Conservation (phyloP, 1,284 basidiomycete species). For the Cutaneotrichosporon dermatis region DNA sequence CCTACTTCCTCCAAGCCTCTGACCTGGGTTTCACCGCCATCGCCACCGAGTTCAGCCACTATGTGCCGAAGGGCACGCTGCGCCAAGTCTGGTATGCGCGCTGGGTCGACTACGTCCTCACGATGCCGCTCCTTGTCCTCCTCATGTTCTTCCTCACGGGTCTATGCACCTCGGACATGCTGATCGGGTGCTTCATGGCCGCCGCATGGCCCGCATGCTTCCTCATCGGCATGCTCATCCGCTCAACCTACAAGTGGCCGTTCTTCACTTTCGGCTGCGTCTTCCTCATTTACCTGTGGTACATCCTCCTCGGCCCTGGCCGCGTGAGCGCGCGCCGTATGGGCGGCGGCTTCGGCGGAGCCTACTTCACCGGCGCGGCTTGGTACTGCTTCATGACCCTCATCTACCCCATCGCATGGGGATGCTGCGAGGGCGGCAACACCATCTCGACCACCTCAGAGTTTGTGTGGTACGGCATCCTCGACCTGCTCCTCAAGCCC, state of each 20-base stretch:
- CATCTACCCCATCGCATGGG: slow-evolving; percentile 54
- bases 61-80: slow-evolving; percentile 32
- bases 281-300: slow-evolving; percentile 56
- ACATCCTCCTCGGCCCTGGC: slow-evolving; percentile 41
- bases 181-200: slow-evolving; percentile 57
- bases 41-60: slow-evolving; percentile 53
- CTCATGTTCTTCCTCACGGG: slow-evolving; percentile 56
- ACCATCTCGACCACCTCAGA: slow-evolving; percentile 43
- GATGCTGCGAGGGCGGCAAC: slow-evolving; percentile 49
- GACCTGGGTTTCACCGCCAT: slow-evolving; percentile 58
- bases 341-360: slow-evolving; percentile 45
- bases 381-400: slow-evolving; percentile 54
- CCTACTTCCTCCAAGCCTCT: slow-evolving; percentile 59
- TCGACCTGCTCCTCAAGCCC: slow-evolving; percentile 59
- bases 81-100: slow-evolving; percentile 57
- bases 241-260: slow-evolving; percentile 55
- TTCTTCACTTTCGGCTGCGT: slow-evolving; percentile 53
- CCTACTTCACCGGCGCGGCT: slow-evolving; percentile 34
- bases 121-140: slow-evolving; percentile 57
- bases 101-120: slow-evolving; percentile 58
- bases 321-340: slow-evolving; percentile 30
- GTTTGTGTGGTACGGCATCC: slow-evolving; percentile 58
- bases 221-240: slow-evolving; percentile 55
- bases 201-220: slow-evolving; percentile 55
- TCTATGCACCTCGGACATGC: slow-evolving; percentile 56